phyloP scores from a whole-genome alignment of 805 yeast genomes.

The Saitoella complicata region DNA sequence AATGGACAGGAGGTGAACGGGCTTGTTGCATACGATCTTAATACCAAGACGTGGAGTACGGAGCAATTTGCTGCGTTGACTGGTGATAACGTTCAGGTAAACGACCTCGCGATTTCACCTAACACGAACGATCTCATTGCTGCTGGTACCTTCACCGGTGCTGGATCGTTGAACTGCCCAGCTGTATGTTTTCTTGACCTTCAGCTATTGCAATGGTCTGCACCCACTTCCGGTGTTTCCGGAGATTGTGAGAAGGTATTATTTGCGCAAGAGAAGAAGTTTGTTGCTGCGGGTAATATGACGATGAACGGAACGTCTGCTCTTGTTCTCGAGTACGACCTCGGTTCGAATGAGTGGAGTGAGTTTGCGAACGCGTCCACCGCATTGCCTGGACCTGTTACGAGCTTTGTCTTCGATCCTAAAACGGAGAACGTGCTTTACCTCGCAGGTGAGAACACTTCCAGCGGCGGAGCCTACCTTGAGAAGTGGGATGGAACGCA shows the following conservation, averaged over 20 bases:
- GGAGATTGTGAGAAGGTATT: constrained; percentile 44
- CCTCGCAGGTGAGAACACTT: too few species aligned
- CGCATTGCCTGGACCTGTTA: too few species aligned
- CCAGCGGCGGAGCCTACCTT: too few species aligned
- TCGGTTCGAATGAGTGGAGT: too few species aligned
- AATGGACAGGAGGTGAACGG: constrained; percentile 24
- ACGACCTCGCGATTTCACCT: constrained; percentile 25
- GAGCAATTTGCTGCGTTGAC: constrained; percentile 34
- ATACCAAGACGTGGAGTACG: constrained; percentile 25
- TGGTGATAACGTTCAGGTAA: constrained; percentile 25
- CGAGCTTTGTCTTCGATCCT: too few species aligned
- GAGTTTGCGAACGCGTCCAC: too few species aligned
- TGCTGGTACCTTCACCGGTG: constrained; percentile 54
- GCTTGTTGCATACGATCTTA: constrained; percentile 37
- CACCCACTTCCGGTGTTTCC: constrained; percentile 20
- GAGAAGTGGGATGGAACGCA: too few species aligned
- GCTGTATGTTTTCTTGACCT: constrained; percentile 53
- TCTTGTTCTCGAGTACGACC: too few species aligned
- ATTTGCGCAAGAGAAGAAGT: constrained; percentile 26
- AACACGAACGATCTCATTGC: constrained; percentile 35
- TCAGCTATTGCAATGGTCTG: constrained; percentile 38
- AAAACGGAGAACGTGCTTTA: too few species aligned
- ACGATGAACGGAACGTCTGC: constrained; percentile 19
- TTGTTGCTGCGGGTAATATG: constrained; percentile 42
- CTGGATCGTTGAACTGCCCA: constrained; percentile 41